Evolutionary conservation across 2,329 filamentous ascomycete species (phyloP).

Genomic region (Aciculosporium take): DNA sequence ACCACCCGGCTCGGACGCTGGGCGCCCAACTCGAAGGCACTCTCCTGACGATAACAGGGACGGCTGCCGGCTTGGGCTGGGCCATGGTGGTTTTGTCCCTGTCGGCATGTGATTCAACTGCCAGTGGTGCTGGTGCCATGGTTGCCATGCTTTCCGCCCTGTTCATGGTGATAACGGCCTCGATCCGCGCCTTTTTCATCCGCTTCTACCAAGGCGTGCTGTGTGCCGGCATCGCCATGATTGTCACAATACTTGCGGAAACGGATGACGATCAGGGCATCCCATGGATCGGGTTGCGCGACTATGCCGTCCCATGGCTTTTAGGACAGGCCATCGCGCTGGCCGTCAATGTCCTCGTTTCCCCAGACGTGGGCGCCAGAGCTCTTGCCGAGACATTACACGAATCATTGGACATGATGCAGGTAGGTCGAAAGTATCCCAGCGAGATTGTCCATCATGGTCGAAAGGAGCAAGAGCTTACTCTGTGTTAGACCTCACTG

Average conservation of each 20-base stretch:
- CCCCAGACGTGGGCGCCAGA: conserved; percentile 41
- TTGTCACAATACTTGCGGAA: conserved; percentile 38
- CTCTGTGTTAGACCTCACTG: conserved; percentile 16
- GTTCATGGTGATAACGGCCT: conserved; percentile 37
- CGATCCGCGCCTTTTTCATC: conserved; percentile 39
- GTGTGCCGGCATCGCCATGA: conserved; percentile 40
- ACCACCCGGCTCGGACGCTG: conserved; percentile 40
- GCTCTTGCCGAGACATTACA: conserved; percentile 34
- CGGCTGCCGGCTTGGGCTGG: conserved; percentile 39
- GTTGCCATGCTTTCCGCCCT: conserved; percentile 39
- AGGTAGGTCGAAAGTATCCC: conserved; percentile 22
- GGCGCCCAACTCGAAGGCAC: conserved; percentile 44
- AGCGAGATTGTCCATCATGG: not conserved
- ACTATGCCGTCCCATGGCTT: conserved; percentile 41
- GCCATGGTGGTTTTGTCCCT: conserved; percentile 38
- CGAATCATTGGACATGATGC: conserved; percentile 31
- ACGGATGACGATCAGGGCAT: conserved; percentile 26
- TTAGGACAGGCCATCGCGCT: conserved; percentile 40
- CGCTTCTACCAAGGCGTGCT: conserved; percentile 41
- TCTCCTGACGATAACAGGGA: conserved; percentile 37
- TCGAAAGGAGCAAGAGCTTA: conserved; percentile 1
- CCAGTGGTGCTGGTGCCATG: conserved; percentile 35
- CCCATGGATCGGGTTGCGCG: conserved; percentile 34
- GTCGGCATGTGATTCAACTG: conserved; percentile 33
- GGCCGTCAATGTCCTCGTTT: conserved; percentile 30